A percentile compares a stretch with the other conserved stretches of the same genome.
phyloP scores from a whole-genome alignment of 768 basidiomycete species.

The Lentinula raphanica region DNA sequence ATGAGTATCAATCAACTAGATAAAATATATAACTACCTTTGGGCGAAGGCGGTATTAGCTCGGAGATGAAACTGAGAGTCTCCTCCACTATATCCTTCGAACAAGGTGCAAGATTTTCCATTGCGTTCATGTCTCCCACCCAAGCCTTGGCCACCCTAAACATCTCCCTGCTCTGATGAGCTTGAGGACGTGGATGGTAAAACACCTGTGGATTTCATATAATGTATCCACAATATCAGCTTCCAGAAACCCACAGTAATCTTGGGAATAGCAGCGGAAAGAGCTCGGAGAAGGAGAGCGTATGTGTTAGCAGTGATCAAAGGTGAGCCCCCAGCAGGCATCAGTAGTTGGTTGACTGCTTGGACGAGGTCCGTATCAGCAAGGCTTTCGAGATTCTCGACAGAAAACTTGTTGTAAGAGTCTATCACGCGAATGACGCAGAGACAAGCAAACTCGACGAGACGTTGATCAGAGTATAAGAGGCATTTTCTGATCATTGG shows the following conservation, averaged over 20 bases:
- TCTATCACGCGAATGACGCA: constrained; percentile 94
- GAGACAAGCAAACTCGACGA: constrained; percentile 95
- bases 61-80: constrained; percentile 80
- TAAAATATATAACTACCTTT: constrained; percentile 53
- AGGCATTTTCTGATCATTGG: constrained; percentile 91
- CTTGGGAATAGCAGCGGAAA: constrained; percentile 87
- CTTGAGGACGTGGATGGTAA: constrained; percentile 59
- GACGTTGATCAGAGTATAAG: constrained; percentile 86
- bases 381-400: constrained; percentile 82
- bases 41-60: constrained; percentile 88
- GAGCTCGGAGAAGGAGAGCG: constrained; percentile 77
- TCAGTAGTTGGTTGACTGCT: constrained; percentile 79
- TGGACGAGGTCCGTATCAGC: constrained; percentile 75
- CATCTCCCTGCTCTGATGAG: constrained; percentile 57
- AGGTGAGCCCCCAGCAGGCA: constrained; percentile 83
- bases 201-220: constrained; percentile 93
- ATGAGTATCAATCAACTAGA: constrained; percentile 8
- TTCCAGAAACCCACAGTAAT: constrained; percentile 83
- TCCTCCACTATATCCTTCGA: constrained; percentile 98
- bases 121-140: constrained; percentile 95
- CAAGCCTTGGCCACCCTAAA: constrained; percentile 65
- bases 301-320: constrained; percentile 84
- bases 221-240: constrained; percentile 89
- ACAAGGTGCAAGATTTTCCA: constrained; percentile 94
- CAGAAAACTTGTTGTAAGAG: constrained; percentile 78